These are phyloP conservation scores for Raddia guianensis DNA, from an alignment of 176 grass and related monocot genomes.

Conservation along the genomic window DNA sequence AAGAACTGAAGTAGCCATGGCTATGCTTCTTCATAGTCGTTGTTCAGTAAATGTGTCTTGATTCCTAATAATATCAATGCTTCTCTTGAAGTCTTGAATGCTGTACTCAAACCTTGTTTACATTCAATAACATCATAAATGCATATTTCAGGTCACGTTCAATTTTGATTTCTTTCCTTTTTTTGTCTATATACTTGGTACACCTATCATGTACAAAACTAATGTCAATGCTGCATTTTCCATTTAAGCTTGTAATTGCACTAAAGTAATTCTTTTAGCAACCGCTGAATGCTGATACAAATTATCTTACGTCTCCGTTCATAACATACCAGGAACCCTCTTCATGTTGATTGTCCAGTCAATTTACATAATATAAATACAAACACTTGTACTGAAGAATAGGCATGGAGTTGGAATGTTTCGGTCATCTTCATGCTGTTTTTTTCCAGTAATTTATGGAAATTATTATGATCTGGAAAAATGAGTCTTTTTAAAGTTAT, in stretches of 20 bases:
- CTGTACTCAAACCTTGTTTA: constrained; percentile 3
- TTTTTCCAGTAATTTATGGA: neutral
- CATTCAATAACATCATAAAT: neutral
- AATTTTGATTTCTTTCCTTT: neutral
- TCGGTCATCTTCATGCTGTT: neutral
- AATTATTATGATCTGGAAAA: neutral
- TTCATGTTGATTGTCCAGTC: neutral
- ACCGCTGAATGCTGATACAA: neutral
- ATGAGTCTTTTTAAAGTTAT: neutral
- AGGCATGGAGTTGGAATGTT: neutral
- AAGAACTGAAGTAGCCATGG: neutral
- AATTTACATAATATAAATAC: neutral
- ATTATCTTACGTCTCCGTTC: neutral
- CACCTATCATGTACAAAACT: neutral
- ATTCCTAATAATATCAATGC: neutral
- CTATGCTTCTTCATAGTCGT: neutral
- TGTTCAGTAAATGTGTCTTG: neutral
- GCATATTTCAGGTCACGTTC: neutral
- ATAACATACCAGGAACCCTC: neutral
- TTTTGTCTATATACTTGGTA: neutral
- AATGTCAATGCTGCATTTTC: constrained; percentile 18
- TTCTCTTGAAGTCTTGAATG: constrained; percentile 24
- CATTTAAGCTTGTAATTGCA: neutral
- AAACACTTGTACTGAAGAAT: neutral
- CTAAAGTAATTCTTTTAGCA: neutral